These are phyloP conservation scores for Verticillium zaregamsianum DNA, from an alignment of 2,329 filamentous ascomycete genomes.

Conservation along the genomic window DNA sequence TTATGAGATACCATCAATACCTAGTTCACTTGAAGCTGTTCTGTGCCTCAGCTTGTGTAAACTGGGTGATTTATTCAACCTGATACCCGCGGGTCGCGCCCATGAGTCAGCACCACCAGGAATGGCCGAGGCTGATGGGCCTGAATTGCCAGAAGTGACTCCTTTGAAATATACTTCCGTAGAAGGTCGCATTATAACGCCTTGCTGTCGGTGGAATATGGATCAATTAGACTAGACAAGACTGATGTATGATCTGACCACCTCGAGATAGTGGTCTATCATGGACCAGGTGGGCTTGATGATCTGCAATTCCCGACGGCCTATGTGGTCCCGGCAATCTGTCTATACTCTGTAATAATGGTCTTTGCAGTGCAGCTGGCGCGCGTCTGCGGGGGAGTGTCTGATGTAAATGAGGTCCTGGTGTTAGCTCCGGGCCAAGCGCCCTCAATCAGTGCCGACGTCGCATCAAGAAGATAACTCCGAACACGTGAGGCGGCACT, in stretches of 20 bases:
- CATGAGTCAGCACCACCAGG: no score
- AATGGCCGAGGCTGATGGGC: no score
- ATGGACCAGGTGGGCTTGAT: not conserved
- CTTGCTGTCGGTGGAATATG: no score
- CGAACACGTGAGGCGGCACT: not conserved
- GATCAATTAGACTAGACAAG: no score
- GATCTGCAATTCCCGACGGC: not conserved
- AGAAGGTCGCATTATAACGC: no score
- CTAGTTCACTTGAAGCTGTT: no score
- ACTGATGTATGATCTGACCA: not conserved
- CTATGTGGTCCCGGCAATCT: not conserved
- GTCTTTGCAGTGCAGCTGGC: not conserved
- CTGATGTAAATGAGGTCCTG: not conserved
- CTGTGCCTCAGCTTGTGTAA: no score
- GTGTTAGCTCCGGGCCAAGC: not conserved
- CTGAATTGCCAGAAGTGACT: no score
- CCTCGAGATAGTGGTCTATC: not conserved
- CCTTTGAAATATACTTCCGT: not conserved
- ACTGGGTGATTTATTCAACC: no score
- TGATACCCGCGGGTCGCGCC: no score
- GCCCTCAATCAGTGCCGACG: not conserved
- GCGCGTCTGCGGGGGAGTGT: not conserved
- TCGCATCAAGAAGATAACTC: not conserved
- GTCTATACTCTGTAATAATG: not conserved
- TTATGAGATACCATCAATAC: no score